phyloP scores from a whole-genome alignment of 495 filamentous ascomycete species.

The Penicillium maclennaniae region DNA sequence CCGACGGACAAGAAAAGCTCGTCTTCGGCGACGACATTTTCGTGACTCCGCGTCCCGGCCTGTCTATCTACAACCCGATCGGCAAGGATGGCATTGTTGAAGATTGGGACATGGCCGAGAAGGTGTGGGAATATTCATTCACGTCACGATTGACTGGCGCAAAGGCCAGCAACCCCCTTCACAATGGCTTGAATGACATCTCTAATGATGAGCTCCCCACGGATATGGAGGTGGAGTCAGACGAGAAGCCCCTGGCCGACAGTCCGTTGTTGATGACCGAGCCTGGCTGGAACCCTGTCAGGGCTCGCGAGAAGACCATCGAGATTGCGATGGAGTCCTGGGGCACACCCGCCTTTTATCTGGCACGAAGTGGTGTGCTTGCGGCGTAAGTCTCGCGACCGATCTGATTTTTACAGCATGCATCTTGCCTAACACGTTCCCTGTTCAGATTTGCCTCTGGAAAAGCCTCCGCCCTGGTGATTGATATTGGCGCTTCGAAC shows the following conservation, averaged over 20 bases:
- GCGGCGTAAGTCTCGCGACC: constrained; percentile 49
- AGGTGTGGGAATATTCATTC: constrained; percentile 85
- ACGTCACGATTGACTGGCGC: constrained; percentile 70
- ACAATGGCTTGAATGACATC: constrained; percentile 73
- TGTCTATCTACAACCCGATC: constrained; percentile 88
- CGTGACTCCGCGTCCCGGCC: constrained; percentile 65
- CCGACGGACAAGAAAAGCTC: constrained; percentile 52
- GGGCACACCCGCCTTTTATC: constrained; percentile 89
- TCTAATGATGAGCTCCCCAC: constrained; percentile 56
- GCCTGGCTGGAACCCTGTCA: constrained; percentile 83
- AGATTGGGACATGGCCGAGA: constrained; percentile 91
- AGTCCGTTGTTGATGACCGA: constrained; percentile 93
- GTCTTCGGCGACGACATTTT: constrained; percentile 87
- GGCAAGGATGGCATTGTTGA: constrained; percentile 84
- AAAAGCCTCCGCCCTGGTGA: constrained; percentile 84
- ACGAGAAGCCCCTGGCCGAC: constrained; percentile 79
- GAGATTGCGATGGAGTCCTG: constrained; percentile 96
- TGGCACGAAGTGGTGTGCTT: constrained; percentile 66
- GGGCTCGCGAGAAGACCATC: constrained; percentile 84
- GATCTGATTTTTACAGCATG: background rate
- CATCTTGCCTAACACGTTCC: background rate
- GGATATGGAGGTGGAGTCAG: constrained; percentile 65
- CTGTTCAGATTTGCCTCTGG: constrained; percentile 72
- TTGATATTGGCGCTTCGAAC: constrained; percentile 89
- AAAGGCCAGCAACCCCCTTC: constrained; percentile 57